Evolutionary conservation across 176 grass and related monocot species (phyloP).

Genomic region (Carex cristatella): DNA sequence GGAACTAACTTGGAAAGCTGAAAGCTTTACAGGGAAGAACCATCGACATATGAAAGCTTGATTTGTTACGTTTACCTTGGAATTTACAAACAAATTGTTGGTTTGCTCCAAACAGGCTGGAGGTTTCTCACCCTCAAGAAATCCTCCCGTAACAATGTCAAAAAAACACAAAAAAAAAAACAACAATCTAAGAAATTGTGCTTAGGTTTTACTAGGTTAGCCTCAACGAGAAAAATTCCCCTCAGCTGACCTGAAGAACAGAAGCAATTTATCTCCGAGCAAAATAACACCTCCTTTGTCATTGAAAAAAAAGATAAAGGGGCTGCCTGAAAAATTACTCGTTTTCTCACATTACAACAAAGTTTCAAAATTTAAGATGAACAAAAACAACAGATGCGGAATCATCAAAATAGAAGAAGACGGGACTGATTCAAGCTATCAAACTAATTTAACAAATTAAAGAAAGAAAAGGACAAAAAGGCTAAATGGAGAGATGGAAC

Average conservation of each 20-base stretch:
- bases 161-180: background rate
- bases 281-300: conserved; percentile 84
- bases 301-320: conserved; percentile 40
- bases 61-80: conserved; percentile 52
- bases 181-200: conserved; percentile 15
- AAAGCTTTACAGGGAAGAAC: conserved; percentile 8
- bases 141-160: conserved; percentile 10
- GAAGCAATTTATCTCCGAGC: conserved; percentile 54
- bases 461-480: background rate
- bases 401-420: too few relatives aligned
- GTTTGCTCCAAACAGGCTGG: conserved; percentile 37
- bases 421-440: too few relatives aligned
- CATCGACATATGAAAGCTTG: conserved; percentile 39
- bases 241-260: conserved; percentile 78
- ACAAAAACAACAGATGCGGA: too few relatives aligned
- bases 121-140: conserved; percentile 19
- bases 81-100: conserved; percentile 43
- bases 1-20: conserved; percentile 8
- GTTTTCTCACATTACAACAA: conserved; percentile 4
- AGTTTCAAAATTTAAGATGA: background rate
- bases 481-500: background rate
- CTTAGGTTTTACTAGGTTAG: conserved; percentile 57
- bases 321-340: conserved; percentile 79
- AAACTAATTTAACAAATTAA: background rate
- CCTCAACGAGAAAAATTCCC: conserved; percentile 31